These are phyloP conservation scores for Cardamine occulta DNA, from an alignment of 345 rosid genomes.

Conservation along the genomic window DNA sequence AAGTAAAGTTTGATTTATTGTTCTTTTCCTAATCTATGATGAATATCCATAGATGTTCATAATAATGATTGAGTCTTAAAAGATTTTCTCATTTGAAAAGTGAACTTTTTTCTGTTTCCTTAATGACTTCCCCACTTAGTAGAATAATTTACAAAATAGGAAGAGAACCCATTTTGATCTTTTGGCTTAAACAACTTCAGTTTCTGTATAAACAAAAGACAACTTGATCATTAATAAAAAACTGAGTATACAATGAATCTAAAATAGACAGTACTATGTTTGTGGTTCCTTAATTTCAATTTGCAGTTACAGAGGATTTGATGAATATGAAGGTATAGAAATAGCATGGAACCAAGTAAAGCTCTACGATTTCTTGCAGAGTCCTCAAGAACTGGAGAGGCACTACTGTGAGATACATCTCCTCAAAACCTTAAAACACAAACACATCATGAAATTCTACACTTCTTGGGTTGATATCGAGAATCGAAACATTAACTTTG, in stretches of 20 bases:
- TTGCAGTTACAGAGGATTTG: slow-evolving; percentile 87
- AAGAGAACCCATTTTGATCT: slow-evolving; percentile 1
- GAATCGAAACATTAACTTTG: slow-evolving; percentile 85
- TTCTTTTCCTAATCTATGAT: slow-evolving; percentile 10
- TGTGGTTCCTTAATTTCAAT: slow-evolving; percentile 14
- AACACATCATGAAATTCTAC: slow-evolving; percentile 87
- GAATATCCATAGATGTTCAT: not conserved
- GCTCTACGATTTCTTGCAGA: slow-evolving; percentile 85
- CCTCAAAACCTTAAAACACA: slow-evolving; percentile 87
- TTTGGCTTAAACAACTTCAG: not conserved
- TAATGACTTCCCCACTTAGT: not conserved
- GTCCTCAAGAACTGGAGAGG: slow-evolving; percentile 95
- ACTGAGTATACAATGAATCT: slow-evolving; percentile 1
- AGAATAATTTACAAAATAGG: slow-evolving; percentile 1
- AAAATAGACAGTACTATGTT: not conserved
- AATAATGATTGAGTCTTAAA: not conserved
- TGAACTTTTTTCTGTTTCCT: not conserved
- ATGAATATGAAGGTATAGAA: slow-evolving; percentile 91
- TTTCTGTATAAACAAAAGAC: not conserved
- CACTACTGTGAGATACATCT: slow-evolving; percentile 95
- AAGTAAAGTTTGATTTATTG: not conserved
- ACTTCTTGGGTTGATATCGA: slow-evolving; percentile 90
- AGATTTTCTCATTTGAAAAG: not conserved
- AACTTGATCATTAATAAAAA: not conserved
- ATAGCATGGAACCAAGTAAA: slow-evolving; percentile 99